phyloP scores from a whole-genome alignment of 306 rosid genomes.

The Fagus sylvatica region DNA sequence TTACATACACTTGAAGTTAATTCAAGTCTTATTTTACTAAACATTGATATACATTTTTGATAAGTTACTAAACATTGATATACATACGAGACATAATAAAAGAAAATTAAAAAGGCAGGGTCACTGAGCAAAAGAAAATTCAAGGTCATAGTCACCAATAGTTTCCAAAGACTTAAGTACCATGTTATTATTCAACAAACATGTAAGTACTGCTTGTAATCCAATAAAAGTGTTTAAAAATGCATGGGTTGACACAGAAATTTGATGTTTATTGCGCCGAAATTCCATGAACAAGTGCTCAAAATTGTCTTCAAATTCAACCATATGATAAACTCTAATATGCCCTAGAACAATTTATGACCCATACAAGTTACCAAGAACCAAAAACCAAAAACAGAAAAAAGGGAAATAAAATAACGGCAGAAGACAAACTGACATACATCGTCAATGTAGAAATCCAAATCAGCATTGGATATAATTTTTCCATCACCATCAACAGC shows the following conservation, averaged over 20 bases:
- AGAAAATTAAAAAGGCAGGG: neutral
- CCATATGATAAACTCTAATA: neutral
- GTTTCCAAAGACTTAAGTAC: neutral
- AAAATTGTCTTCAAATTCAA: neutral
- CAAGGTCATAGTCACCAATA: neutral
- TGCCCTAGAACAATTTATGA: neutral
- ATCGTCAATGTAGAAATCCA: conserved; percentile 86
- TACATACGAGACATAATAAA: neutral
- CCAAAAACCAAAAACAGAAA: neutral
- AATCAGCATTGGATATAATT: conserved; percentile 78
- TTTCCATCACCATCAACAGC: conserved; percentile 77
- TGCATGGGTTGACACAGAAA: neutral
- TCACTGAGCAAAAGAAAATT: neutral
- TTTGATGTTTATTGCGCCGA: neutral
- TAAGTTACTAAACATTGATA: neutral
- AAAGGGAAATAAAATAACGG: neutral
- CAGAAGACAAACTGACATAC: conserved; percentile 43
- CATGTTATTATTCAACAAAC: neutral
- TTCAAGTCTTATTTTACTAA: too few species aligned
- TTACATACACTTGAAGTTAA: neutral
- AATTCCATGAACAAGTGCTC: neutral
- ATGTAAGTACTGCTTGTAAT: neutral
- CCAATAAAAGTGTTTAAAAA: neutral
- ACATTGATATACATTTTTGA: neutral
- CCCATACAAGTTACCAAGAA: neutral